phyloP scores from a whole-genome alignment of 805 yeast genomes.

The Metschnikowia reukaufii region DNA sequence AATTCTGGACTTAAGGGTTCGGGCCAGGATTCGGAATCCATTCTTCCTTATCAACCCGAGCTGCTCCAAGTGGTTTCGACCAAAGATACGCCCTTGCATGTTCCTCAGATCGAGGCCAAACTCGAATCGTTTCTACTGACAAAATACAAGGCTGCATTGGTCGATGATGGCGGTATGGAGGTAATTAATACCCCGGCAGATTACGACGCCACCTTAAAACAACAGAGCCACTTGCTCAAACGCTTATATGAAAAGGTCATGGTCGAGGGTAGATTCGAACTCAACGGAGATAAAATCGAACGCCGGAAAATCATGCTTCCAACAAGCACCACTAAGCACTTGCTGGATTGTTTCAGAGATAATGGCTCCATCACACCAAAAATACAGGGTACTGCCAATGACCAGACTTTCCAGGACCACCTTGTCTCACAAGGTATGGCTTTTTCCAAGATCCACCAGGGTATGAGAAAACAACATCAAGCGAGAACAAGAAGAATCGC shows the following conservation, averaged over 20 bases:
- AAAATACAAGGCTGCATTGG: conserved; percentile 35
- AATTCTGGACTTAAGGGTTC: conserved; percentile 20
- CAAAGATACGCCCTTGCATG: conserved; percentile 28
- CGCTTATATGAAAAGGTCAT: conserved; percentile 44
- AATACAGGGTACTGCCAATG: conserved; percentile 42
- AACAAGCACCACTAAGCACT: conserved; percentile 39
- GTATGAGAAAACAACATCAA: conserved; percentile 60
- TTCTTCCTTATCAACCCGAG: conserved; percentile 23
- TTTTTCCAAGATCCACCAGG: conserved; percentile 68
- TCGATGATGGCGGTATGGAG: conserved; percentile 39
- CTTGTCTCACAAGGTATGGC: conserved; percentile 72
- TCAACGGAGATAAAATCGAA: conserved; percentile 50
- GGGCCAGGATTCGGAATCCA: conserved; percentile 18
- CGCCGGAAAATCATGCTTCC: conserved; percentile 47
- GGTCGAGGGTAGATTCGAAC: conserved; percentile 38
- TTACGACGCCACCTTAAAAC: conserved; percentile 53
- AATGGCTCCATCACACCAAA: conserved; percentile 42
- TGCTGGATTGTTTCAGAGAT: conserved; percentile 47
- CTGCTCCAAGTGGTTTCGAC: conserved; percentile 12
- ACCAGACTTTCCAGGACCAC: conserved; percentile 66
- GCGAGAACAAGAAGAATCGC: conserved; percentile 56
- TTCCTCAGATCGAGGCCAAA: conserved; percentile 31
- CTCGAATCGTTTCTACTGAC: conserved; percentile 28
- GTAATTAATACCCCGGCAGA: conserved; percentile 48
- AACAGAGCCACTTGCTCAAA: conserved; percentile 51